These are phyloP conservation scores for Elongisporangium undulatum DNA, from an alignment of 352 stramenopile species.

Conservation along the genomic window DNA sequence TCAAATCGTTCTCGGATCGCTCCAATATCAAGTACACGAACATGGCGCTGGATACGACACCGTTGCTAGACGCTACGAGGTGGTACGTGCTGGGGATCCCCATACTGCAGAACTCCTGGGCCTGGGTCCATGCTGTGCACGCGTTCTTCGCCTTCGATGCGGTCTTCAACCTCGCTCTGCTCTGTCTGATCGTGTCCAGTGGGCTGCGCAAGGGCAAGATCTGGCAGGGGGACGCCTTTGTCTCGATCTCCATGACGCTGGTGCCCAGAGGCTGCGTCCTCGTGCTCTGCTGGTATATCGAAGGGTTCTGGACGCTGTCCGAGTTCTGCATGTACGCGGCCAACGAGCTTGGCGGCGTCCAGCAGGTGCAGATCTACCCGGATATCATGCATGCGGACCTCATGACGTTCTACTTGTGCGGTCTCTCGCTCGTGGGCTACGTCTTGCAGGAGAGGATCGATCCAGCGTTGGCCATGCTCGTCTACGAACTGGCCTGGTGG, in stretches of 20 bases:
- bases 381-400: conserved; percentile 33
- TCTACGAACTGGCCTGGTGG: conserved; percentile 7
- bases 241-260: conserved; percentile 34
- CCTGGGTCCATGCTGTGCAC: conserved; percentile 47
- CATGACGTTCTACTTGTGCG: conserved; percentile 20
- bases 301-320: conserved; percentile 36
- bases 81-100: conserved; percentile 23
- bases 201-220: conserved; percentile 25
- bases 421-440: conserved; percentile 12
- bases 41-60: conserved; percentile 16
- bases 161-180: conserved; percentile 26
- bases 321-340: conserved; percentile 39
- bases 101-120: conserved; percentile 36
- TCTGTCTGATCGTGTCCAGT: conserved; percentile 31
- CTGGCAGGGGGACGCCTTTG: conserved; percentile 48
- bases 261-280: conserved; percentile 26
- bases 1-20: conserved; percentile 19
- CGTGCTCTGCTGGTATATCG: conserved; percentile 31
- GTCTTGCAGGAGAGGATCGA: conserved; percentile 4
- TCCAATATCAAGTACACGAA: conserved; percentile 27
- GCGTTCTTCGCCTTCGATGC: conserved; percentile 34
- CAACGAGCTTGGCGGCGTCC: conserved; percentile 15
- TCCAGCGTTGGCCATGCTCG: conserved; percentile 3
- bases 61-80: conserved; percentile 7
- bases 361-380: conserved; percentile 21